These are phyloP conservation scores for Laetiporus sulphureus DNA, from an alignment of 1,284 basidiomycete species.

Conservation along the genomic window DNA sequence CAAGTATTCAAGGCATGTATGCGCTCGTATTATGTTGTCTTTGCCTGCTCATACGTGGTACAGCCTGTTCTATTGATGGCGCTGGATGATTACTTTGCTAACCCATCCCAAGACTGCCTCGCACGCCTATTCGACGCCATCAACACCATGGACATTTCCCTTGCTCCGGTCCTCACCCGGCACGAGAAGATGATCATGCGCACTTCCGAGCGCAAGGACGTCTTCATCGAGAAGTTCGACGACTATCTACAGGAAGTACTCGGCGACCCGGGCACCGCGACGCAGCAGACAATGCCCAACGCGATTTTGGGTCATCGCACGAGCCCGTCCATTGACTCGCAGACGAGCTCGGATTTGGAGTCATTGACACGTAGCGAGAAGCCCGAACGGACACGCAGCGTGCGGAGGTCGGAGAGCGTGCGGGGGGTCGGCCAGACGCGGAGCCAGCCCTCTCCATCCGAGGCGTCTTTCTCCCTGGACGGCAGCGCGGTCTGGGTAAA, in stretches of 20 bases:
- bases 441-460: slow-evolving; percentile 49
- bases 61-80: slow-evolving; percentile 92
- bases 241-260: slow-evolving; percentile 20
- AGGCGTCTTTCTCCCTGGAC: slow-evolving; percentile 63
- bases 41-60: too few relatives aligned
- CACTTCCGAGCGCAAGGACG: slow-evolving; percentile 83
- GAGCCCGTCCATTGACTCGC: slow-evolving; percentile 52
- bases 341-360: slow-evolving; percentile 62
- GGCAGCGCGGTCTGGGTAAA: slow-evolving; percentile 77
- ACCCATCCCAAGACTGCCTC: slow-evolving; percentile 84
- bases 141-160: slow-evolving; percentile 85
- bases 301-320: too few relatives aligned
- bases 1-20: slow-evolving; percentile 89
- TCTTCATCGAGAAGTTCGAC: slow-evolving; percentile 81
- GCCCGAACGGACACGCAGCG: slow-evolving; percentile 19
- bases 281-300: slow-evolving; percentile 14
- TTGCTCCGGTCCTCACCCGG: slow-evolving; percentile 71
- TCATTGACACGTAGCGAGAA: slow-evolving; percentile 34
- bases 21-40: neutral
- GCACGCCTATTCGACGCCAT: slow-evolving; percentile 87
- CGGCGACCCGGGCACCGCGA: slow-evolving; percentile 16
- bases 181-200: slow-evolving; percentile 88
- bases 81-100: slow-evolving; percentile 90
- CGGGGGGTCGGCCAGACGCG: slow-evolving; percentile 24
- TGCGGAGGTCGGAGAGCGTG: slow-evolving; percentile 33